These are phyloP conservation scores for Juglanconis juglandina DNA, from an alignment of 2,329 filamentous ascomycete species.

Conservation along the genomic window DNA sequence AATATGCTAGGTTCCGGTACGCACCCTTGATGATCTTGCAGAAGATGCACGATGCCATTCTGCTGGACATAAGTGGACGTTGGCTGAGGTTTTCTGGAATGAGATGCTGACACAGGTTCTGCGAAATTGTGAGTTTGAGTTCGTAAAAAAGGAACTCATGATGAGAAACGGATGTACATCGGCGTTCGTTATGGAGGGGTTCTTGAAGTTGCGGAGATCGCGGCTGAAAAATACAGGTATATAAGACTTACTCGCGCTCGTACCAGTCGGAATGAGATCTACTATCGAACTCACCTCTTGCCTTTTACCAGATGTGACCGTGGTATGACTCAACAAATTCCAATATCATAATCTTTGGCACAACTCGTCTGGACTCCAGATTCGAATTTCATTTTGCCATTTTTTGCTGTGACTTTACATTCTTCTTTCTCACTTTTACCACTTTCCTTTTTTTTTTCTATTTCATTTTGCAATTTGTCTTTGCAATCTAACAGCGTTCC, in stretches of 20 bases:
- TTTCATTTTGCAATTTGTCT: neutral
- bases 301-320: constrained; percentile 79
- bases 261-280: constrained; percentile 60
- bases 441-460: neutral
- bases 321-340: constrained; percentile 54
- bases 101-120: neutral
- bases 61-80: constrained; percentile 28
- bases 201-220: neutral
- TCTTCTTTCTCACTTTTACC: constrained; percentile 24
- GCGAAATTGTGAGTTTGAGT: neutral
- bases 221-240: neutral
- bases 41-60: constrained; percentile 79
- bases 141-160: neutral
- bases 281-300: constrained; percentile 72
- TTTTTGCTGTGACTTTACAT: neutral
- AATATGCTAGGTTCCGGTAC: constrained; percentile 6
- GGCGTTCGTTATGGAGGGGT: neutral
- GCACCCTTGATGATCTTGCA: constrained; percentile 95
- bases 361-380: constrained; percentile 30
- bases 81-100: neutral
- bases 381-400: constrained; percentile 39
- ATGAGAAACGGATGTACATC: constrained; percentile 4
- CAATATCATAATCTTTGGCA: constrained; percentile 52
- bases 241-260: neutral
- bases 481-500: too few species aligned